Conservation (phyloP, 768 basidiomycete genomes). For the Kondoa subrosea region DNA sequence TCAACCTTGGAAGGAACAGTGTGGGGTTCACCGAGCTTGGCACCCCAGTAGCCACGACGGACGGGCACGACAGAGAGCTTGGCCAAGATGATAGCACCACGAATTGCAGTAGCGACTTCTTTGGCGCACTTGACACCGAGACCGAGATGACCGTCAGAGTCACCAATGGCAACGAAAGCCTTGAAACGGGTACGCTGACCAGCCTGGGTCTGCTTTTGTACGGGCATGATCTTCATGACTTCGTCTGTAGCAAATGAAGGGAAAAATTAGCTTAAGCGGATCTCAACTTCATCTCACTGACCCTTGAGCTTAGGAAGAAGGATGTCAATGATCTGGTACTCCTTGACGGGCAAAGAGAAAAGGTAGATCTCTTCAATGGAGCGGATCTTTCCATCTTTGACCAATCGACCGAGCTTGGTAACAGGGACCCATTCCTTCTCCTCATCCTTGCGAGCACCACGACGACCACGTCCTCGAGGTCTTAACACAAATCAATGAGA, state of each 20-base stretch:
- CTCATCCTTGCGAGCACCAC: conserved; percentile 82
- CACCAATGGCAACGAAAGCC: conserved; percentile 98
- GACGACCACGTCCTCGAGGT: conserved; percentile 38
- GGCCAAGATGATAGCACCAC: conserved; percentile 96
- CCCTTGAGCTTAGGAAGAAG: conserved; percentile 98
- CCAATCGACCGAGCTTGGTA: conserved; percentile 96
- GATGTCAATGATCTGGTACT: conserved; percentile 97
- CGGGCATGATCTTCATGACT: conserved; percentile 99
- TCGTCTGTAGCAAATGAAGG: conserved; percentile 38
- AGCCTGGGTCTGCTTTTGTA: conserved; percentile 98
- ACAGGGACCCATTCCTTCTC: conserved; percentile 99
- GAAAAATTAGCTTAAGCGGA: not conserved
- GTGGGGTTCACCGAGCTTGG: conserved; percentile 95
- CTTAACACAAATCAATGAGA: not conserved
- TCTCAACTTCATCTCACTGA: conserved; percentile 21
- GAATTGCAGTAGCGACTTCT: conserved; percentile 98
- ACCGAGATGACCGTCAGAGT: conserved; percentile 95
- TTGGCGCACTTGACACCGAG: conserved; percentile 99
- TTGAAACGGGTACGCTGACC: conserved; percentile 99
- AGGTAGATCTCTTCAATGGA: conserved; percentile 99
- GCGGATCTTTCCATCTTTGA: conserved; percentile 99
- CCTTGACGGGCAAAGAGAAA: conserved; percentile 98
- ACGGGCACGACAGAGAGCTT: conserved; percentile 97
- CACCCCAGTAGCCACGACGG: conserved; percentile 98
- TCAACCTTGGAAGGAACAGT: conserved; percentile 97